Evolutionary conservation across 2,329 filamentous ascomycete genomes (phyloP).

Genomic region (Thermothelomyces thermophilus): DNA sequence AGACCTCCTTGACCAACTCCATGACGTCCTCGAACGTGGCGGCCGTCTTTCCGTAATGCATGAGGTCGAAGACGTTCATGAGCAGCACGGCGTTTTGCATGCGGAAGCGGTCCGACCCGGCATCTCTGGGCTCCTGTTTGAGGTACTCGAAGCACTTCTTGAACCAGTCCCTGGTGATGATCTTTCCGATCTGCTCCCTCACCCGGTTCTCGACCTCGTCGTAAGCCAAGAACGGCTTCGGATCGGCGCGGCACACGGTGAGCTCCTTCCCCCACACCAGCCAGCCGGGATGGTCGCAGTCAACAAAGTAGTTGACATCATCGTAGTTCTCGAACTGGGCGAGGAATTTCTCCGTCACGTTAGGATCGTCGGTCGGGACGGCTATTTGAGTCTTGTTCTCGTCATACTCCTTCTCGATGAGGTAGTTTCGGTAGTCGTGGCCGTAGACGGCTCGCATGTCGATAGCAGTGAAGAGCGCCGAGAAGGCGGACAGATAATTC

Average conservation of each 20-base stretch:
- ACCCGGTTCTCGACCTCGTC: conserved; percentile 72
- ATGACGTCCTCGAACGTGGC: conserved; percentile 85
- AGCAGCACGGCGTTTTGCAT: conserved; percentile 83
- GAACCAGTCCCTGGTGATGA: conserved; percentile 81
- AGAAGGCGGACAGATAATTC: conserved; percentile 75
- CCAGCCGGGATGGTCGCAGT: conserved; percentile 91
- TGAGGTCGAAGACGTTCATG: conserved; percentile 83
- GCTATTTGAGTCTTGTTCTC: conserved; percentile 68
- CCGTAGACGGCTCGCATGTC: conserved; percentile 80
- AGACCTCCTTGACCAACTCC: conserved; percentile 68
- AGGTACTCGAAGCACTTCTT: conserved; percentile 82
- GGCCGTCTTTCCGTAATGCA: conserved; percentile 70
- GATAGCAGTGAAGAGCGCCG: conserved; percentile 69
- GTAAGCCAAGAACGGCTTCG: conserved; percentile 61
- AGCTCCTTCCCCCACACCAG: conserved; percentile 89
- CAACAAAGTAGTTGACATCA: conserved; percentile 77
- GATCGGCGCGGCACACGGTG: conserved; percentile 68
- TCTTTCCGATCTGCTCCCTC: conserved; percentile 70
- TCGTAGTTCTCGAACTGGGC: conserved; percentile 67
- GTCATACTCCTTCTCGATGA: conserved; percentile 72
- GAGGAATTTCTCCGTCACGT: conserved; percentile 75
- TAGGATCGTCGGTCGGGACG: conserved; percentile 66
- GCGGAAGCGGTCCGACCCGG: conserved; percentile 75
- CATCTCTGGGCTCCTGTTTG: conserved; percentile 90
- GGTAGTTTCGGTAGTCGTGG: conserved; percentile 81